These are phyloP conservation scores for Durusdinium trenchii DNA, from an alignment of 73 alveolate genomes.

Conservation along the genomic window DNA sequence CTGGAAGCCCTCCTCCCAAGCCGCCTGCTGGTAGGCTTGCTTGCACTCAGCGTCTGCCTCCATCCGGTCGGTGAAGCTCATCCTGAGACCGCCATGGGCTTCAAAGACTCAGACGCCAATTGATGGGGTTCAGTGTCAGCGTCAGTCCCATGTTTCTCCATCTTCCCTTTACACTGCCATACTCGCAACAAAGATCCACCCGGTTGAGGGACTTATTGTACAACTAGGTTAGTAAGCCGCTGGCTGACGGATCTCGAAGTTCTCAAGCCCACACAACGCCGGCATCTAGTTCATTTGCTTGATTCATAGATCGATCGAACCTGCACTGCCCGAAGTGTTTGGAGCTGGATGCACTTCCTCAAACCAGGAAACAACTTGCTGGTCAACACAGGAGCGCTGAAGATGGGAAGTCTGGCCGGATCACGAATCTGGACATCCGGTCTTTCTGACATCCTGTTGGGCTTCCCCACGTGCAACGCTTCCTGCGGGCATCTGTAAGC, in stretches of 20 bases:
- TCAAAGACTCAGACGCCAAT: too few species aligned
- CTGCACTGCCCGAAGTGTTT: neutral
- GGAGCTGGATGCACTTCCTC: neutral
- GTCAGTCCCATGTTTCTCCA: too few species aligned
- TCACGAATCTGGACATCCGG: neutral
- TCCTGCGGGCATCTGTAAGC: constrained; percentile 73
- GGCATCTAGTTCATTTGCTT: neutral
- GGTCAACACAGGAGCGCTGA: neutral
- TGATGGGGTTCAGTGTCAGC: too few species aligned
- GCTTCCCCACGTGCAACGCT: constrained; percentile 60
- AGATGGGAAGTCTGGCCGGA: neutral
- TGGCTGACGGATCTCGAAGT: neutral
- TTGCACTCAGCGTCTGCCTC: constrained; percentile 83
- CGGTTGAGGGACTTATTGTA: neutral
- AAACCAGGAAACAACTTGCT: neutral
- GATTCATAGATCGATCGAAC: neutral
- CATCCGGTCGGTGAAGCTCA: constrained; percentile 79
- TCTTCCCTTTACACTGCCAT: too few species aligned
- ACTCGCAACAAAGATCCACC: neutral
- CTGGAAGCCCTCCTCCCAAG: neutral
- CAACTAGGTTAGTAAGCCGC: neutral
- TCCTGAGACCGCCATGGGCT: too few species aligned
- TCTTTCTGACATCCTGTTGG: neutral
- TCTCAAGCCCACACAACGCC: neutral
- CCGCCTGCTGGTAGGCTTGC: constrained; percentile 92